Evolutionary conservation across 352 stramenopile species (phyloP), one percentile per base, ranked within the genome.

Genomic region (Globisporangium canariense): DNA sequence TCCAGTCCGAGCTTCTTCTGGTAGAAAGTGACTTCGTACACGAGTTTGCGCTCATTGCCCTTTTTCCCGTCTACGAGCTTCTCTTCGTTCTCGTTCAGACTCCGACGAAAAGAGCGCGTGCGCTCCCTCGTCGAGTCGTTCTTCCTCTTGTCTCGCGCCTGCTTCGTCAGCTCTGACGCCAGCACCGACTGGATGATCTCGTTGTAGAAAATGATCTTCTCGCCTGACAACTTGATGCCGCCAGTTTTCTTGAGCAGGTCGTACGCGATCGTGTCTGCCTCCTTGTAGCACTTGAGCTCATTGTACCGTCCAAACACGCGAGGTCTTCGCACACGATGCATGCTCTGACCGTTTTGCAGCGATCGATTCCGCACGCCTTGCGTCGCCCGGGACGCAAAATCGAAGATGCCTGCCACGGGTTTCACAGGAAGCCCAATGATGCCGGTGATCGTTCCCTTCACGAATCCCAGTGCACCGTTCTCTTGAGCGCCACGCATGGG

Each of bases 161-260:
- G 85, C 54, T 87, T 78, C 28, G 85, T 91, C 46, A 96, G 64
- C 66, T 95, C 85, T 2, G 82, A 79, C 3, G 77, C 86, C 13
- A 76, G 71, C 3, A 94, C 80, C 0, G 71, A 89, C 67, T 96
- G 88, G 30, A 94, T 67, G 53, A 96, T 83, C 66, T 93, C 85
- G 54, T 91, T 89, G 74, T 95, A 93, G 55, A 93, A 96, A 49
- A 96, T 85, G 62, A 96, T 93, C 63, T 96, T 95, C 62, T 94
- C 86, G 3, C 79, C 74, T 1, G 81, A 88, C 3, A 95, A 58
- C 52, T 83, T 85, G 8, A 76, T 55, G 7, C 86, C 86, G 2
- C 81, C 85, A 0, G 86, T 91, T 41, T 84, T 81, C 64, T 87
- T 89, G 9, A 96, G 73, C 61, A 96, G 59, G 58, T 94, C 85